A percentile compares a stretch with the other conserved stretches of the same genome.
Conservation (phyloP, 2,329 filamentous ascomycete genomes). For the Seiridium cupressi region DNA sequence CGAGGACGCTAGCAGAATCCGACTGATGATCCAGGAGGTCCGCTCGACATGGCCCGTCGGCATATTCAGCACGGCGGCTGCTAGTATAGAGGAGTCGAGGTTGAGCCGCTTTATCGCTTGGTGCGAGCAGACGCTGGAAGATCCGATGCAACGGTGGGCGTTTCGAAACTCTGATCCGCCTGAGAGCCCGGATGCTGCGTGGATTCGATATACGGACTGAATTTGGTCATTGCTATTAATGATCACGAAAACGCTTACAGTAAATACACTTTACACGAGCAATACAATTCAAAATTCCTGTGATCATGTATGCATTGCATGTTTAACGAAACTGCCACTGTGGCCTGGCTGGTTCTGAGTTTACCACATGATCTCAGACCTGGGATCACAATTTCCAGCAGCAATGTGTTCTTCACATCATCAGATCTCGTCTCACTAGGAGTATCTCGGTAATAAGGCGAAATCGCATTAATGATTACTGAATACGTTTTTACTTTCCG, state of each 20-base stretch:
- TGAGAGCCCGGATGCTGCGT: background rate
- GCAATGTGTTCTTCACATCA: too few species aligned
- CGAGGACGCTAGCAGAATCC: constrained; percentile 10
- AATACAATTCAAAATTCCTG: too few species aligned
- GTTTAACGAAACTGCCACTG: too few species aligned
- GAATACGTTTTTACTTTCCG: background rate
- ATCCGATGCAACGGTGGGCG: background rate
- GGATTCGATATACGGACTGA: background rate
- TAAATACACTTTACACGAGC: background rate
- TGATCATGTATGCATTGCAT: too few species aligned
- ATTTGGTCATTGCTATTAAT: background rate
- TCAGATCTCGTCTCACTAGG: too few species aligned
- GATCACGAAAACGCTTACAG: background rate
- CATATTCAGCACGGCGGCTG: constrained; percentile 15
- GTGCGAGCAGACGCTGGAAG: constrained; percentile 12
- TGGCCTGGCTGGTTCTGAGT: too few species aligned
- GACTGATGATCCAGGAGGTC: constrained; percentile 16
- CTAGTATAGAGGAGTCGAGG: constrained; percentile 10
- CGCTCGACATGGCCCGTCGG: constrained; percentile 23
- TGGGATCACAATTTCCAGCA: too few species aligned
- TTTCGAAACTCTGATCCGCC: background rate
- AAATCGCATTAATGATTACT: background rate
- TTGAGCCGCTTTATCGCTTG: constrained; percentile 17
- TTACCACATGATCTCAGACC: too few species aligned
- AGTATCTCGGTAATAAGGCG: too few species aligned